phyloP scores from a whole-genome alignment of 1,284 basidiomycete species.

The Blastosporella zonata region DNA sequence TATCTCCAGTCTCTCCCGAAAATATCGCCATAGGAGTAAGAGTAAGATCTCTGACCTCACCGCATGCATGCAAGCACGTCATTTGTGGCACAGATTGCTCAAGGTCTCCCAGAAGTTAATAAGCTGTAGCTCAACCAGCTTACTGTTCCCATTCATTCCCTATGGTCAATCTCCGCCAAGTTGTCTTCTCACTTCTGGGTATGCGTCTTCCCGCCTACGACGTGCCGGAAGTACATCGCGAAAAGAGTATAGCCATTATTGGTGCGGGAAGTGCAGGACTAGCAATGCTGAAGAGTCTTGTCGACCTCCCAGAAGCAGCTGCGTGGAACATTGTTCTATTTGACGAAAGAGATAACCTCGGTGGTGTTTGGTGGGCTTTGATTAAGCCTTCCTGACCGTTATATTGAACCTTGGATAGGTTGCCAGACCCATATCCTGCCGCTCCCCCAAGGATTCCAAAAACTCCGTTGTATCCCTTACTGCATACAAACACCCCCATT shows the following conservation, averaged over 20 bases:
- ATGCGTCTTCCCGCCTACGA: constrained; percentile 16
- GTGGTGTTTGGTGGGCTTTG: constrained; percentile 44
- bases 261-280: constrained; percentile 53
- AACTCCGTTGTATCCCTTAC: constrained; percentile 51
- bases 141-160: background rate
- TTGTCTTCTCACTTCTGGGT: constrained; percentile 24
- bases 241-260: constrained; percentile 50
- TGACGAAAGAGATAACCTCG: constrained; percentile 48
- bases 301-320: constrained; percentile 42
- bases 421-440: constrained; percentile 41
- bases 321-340: constrained; percentile 49
- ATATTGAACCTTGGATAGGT: constrained; percentile 19
- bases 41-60: no score
- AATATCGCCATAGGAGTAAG: no score
- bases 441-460: constrained; percentile 47
- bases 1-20: no score
- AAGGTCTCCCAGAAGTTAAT: constrained; percentile 8
- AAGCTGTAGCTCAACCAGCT: constrained; percentile 1
- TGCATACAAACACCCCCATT: constrained; percentile 55
- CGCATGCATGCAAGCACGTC: no score
- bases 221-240: constrained; percentile 2
- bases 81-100: constrained; percentile 21
- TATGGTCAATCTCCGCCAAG: constrained; percentile 27
- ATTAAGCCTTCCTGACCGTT: background rate
- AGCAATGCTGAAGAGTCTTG: constrained; percentile 46